phyloP scores from a whole-genome alignment of 2,329 filamentous ascomycete species.

The Sporothrix schenckii region DNA sequence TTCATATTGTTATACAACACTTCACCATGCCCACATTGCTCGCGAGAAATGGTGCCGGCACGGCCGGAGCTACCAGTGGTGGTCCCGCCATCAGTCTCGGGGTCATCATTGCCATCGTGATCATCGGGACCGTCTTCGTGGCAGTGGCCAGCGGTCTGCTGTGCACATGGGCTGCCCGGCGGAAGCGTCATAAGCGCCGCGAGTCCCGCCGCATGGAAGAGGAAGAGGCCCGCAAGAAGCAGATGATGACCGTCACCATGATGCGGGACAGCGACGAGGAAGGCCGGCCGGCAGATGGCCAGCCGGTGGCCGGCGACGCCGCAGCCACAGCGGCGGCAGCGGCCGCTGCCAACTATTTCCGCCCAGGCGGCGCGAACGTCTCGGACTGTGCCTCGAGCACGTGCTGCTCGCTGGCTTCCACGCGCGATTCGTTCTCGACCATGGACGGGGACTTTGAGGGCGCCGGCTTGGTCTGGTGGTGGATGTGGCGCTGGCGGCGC shows the following conservation, averaged over 20 bases:
- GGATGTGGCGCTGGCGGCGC: slow-evolving; percentile 33
- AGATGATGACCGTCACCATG: slow-evolving; percentile 31
- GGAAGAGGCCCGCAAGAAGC: slow-evolving; percentile 26
- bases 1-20: background rate
- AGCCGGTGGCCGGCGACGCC: background rate
- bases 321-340: slow-evolving; percentile 5
- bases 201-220: background rate
- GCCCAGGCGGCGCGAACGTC: slow-evolving; percentile 3
- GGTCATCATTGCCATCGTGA: slow-evolving; percentile 49
- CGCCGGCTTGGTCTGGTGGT: slow-evolving; percentile 32
- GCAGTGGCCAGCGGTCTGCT: slow-evolving; percentile 50
- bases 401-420: slow-evolving; percentile 31
- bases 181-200: slow-evolving; percentile 23
- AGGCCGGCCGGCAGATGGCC: background rate
- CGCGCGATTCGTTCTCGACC: slow-evolving; percentile 21
- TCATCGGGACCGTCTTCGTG: slow-evolving; percentile 53
- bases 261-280: slow-evolving; percentile 20
- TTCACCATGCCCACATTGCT: slow-evolving; percentile 9
- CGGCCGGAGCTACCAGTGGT: background rate
- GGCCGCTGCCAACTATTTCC: slow-evolving; percentile 15
- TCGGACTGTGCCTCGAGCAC: slow-evolving; percentile 33
- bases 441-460: slow-evolving; percentile 32
- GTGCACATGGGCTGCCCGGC: slow-evolving; percentile 46
- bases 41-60: background rate
- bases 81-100: slow-evolving; percentile 40